Evolutionary conservation across 2,329 filamentous ascomycete species (phyloP).

Genomic region (Cladosporium cucumerinum): DNA sequence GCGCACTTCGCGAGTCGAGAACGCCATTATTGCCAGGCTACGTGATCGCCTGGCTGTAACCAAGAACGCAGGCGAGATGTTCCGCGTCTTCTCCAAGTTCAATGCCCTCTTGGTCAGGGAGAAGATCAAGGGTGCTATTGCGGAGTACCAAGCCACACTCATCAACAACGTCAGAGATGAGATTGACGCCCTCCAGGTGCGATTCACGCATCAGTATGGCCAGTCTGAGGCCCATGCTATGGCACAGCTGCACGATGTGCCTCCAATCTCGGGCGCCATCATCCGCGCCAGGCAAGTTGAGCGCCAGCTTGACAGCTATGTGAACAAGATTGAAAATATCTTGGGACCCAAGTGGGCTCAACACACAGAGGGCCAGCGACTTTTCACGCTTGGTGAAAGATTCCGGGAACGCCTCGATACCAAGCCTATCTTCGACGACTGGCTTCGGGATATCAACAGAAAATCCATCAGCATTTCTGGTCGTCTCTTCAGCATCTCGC

Average conservation of each 20-base stretch:
- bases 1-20: constrained; percentile 92
- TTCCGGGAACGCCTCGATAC: constrained; percentile 97
- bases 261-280: constrained; percentile 92
- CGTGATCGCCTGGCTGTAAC: constrained; percentile 90
- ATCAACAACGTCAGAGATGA: constrained; percentile 98
- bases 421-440: constrained; percentile 88
- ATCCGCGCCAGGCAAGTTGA: constrained; percentile 98
- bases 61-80: constrained; percentile 99
- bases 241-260: constrained; percentile 93
- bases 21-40: constrained; percentile 93
- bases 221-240: constrained; percentile 97
- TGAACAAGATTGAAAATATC: constrained; percentile 99
- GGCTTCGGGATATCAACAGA: constrained; percentile 84
- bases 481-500: constrained; percentile 82
- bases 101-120: constrained; percentile 96
- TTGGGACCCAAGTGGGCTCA: constrained; percentile 91
- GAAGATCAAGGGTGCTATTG: constrained; percentile 98
- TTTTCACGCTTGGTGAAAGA: constrained; percentile 84
- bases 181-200: constrained; percentile 87
- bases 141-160: constrained; percentile 95
- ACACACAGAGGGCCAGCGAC: constrained; percentile 90
- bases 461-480: constrained; percentile 90
- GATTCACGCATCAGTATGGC: constrained; percentile 98
- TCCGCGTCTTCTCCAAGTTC: constrained; percentile 99
- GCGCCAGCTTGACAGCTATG: constrained; percentile 89